Evolutionary conservation across 1,284 basidiomycete species (phyloP).

Genomic region (Leccinum subspadiceum): DNA sequence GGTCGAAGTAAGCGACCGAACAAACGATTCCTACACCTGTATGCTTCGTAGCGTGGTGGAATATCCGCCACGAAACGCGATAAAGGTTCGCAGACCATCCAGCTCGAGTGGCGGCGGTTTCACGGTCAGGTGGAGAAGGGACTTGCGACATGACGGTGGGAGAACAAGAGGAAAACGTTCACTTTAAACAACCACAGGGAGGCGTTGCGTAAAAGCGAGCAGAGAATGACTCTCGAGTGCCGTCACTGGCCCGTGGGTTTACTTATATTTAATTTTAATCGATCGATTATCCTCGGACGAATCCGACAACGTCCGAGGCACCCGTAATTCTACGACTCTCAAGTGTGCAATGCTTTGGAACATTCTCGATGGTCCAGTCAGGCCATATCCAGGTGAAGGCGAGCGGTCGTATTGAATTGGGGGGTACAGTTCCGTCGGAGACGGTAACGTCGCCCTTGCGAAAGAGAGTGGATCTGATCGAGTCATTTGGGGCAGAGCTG

Average conservation of each 20-base stretch:
- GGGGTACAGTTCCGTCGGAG: too few species aligned
- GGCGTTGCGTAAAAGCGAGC: conserved; percentile 6
- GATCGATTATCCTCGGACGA: background rate
- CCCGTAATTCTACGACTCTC: background rate
- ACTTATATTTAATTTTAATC: background rate
- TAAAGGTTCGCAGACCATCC: conserved; percentile 24
- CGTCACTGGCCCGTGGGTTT: background rate
- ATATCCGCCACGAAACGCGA: conserved; percentile 25
- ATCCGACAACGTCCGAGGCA: background rate
- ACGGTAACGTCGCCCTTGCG: too few species aligned
- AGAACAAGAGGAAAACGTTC: background rate
- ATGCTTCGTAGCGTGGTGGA: conserved; percentile 43
- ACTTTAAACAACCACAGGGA: background rate
- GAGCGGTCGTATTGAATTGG: too few species aligned
- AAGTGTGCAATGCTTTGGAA: background rate
- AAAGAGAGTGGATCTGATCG: too few species aligned
- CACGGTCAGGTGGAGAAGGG: conserved; percentile 1
- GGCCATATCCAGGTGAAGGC: too few species aligned
- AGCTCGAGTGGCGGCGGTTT: conserved; percentile 4
- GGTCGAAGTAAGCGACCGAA: conserved; percentile 55
- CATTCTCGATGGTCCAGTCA: background rate
- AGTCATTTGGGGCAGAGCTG: too few species aligned
- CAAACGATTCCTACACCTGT: conserved; percentile 51
- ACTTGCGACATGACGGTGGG: conserved; percentile 14
- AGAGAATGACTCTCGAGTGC: background rate